Base-by-base conservation (phyloP, 2,329 filamentous ascomycete genomes). In the Diaporthe citrichinensis region DNA sequence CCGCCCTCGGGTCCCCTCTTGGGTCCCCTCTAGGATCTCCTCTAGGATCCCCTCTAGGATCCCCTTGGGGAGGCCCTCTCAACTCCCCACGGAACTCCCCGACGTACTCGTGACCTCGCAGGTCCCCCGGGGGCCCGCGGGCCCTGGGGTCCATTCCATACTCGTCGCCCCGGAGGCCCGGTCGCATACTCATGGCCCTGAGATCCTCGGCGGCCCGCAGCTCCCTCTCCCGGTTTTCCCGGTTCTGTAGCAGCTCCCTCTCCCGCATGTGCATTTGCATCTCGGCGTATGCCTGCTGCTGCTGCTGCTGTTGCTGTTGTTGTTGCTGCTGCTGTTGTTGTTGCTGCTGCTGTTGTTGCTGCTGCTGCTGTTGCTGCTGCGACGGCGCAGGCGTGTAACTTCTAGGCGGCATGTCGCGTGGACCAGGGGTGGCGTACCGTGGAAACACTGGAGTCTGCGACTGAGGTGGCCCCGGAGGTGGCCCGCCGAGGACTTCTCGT, bases 371-470 rank as follows among this genome's bases (percentile, higher is more conserved):
- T 28, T 74, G 73, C 41, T 75, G 73, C 20, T 72, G 61, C 17
- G 73, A 51, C 12, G 75, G 61, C 15, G 58, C 75, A 23, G 75
- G 75, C 34, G 75, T 76, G 57, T 69, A 76, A 44, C 73, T 75
- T 49, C 75, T 57, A 2, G 74, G 69, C 28, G 71, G 69, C 69
- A 76, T 69, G 1, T 76, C 75, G 41, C 73, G 75, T 36, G 68
- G 71, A 59, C 71, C 73, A 14, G 75, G 75, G 8, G 75, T 76
- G 39, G 73, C 67, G 51, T 75, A 76, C 15, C 75, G 75, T 36
- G 65, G 23, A n/a, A 59, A 76, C n/a, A 31, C 61, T 14, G 69
- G 69, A 28, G 62, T 72, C 28, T 75, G 73, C n/a, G 73, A 28
- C 23, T 75, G 75, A 10, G 69, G 69, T 4, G 73, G 69, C n/a